A percentile compares a stretch with the other conserved stretches of the same genome.
Evolutionary conservation across 768 basidiomycete species (phyloP).

Genomic region (Cystofilobasidium capitatum): DNA sequence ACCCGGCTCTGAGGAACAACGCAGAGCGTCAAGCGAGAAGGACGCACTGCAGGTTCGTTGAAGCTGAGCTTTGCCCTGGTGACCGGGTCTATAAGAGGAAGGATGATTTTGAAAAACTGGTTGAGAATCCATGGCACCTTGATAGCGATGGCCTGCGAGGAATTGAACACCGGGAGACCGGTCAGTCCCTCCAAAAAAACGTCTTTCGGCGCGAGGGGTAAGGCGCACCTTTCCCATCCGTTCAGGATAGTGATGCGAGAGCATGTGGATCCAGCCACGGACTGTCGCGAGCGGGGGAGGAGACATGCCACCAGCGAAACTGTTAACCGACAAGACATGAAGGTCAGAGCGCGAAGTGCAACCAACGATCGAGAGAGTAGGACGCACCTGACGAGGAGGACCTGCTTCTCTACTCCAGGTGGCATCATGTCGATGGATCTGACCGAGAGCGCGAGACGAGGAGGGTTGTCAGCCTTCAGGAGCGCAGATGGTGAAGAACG

Average conservation of each 20-base stretch:
- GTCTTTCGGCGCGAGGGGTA: too few relatives aligned
- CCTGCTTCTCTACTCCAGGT: slow-evolving; percentile 25
- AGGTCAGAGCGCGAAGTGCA: neutral
- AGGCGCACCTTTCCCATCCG: slow-evolving; percentile 20
- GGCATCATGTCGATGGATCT: slow-evolving; percentile 19
- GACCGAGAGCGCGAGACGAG: neutral
- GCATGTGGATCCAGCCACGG: slow-evolving; percentile 22
- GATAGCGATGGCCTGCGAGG: slow-evolving; percentile 14
- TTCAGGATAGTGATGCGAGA: slow-evolving; percentile 24
- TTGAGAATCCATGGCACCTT: slow-evolving; percentile 24
- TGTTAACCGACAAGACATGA: neutral
- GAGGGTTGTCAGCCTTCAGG: neutral
- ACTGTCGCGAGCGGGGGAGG: slow-evolving; percentile 16
- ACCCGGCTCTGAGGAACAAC: neutral
- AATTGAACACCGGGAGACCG: neutral
- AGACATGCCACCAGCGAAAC: slow-evolving; percentile 25
- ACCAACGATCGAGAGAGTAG: neutral
- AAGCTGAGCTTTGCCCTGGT: slow-evolving; percentile 23
- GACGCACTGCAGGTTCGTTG: slow-evolving; percentile 19
- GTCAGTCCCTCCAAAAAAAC: neutral
- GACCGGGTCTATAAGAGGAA: slow-evolving; percentile 26
- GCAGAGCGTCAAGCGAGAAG: neutral
- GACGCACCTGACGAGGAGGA: slow-evolving; percentile 23
- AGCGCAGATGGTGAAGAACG: neutral
- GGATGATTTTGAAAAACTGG: slow-evolving; percentile 24